phyloP scores from a whole-genome alignment of 805 yeast species.

The Zygosaccharomyces rouxii region DNA sequence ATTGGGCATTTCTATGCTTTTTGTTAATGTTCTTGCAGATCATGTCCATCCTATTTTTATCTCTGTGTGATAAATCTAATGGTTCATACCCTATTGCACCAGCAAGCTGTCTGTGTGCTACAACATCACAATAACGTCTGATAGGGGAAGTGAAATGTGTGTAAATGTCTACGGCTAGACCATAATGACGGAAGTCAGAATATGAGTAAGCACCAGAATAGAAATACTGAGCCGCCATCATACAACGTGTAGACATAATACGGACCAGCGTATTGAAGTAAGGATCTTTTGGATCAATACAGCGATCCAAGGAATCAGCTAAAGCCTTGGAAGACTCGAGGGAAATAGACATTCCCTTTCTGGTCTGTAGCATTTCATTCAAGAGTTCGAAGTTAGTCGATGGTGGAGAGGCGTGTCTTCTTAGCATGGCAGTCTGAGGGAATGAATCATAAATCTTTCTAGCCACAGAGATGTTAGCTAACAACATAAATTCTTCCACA shows the following conservation, averaged over 20 bases:
- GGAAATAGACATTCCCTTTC: constrained; percentile 71
- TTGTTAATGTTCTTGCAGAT: constrained; percentile 85
- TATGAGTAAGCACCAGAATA: constrained; percentile 85
- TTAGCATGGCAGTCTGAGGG: constrained; percentile 97
- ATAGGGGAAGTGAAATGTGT: constrained; percentile 99
- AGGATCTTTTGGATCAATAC: constrained; percentile 76
- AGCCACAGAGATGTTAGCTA: constrained; percentile 96
- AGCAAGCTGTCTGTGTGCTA: constrained; percentile 95
- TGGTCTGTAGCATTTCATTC: constrained; percentile 80
- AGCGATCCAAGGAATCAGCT: constrained; percentile 89
- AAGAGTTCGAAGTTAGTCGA: constrained; percentile 84
- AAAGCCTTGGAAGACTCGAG: constrained; percentile 83
- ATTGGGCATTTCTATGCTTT: constrained; percentile 96
- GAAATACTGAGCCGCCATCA: constrained; percentile 99
- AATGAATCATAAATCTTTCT: constrained; percentile 84
- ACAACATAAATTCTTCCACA: constrained; percentile 97
- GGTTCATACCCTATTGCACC: constrained; percentile 96
- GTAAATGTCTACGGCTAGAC: constrained; percentile 94
- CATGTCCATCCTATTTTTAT: constrained; percentile 82
- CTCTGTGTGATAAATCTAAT: constrained; percentile 75
- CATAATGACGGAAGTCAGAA: constrained; percentile 92
- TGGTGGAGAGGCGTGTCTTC: constrained; percentile 98
- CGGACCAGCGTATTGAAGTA: constrained; percentile 90
- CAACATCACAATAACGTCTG: constrained; percentile 95
- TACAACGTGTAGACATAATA: constrained; percentile 96